These are phyloP conservation scores for Colletotrichum chlorophyti DNA, from an alignment of 2,329 filamentous ascomycete genomes.

Conservation along the genomic window DNA sequence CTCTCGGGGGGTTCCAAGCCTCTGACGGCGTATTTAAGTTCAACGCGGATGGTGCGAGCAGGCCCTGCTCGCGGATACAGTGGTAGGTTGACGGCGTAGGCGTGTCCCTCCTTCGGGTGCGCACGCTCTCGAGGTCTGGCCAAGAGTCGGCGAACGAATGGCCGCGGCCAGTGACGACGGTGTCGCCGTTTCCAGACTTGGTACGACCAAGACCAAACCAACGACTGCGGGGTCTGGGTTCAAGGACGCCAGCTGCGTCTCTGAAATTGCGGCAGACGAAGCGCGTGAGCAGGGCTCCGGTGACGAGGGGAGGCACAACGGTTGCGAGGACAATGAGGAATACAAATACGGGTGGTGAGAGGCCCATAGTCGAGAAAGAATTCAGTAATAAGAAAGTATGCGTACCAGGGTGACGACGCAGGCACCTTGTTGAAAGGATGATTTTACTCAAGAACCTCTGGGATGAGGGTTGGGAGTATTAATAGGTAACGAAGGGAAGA, in stretches of 20 bases:
- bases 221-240: constrained; percentile 2
- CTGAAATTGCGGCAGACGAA: constrained; percentile 23
- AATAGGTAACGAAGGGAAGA: too few relatives aligned
- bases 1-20: constrained; percentile 43
- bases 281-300: constrained; percentile 1
- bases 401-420: background rate
- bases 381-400: background rate
- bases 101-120: constrained; percentile 1
- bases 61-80: background rate
- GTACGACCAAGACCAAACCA: constrained; percentile 16
- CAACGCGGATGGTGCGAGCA: background rate
- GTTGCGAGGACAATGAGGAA: constrained; percentile 19
- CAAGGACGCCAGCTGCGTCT: constrained; percentile 17
- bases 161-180: background rate
- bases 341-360: constrained; percentile 8
- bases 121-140: constrained; percentile 40
- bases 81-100: constrained; percentile 4
- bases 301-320: background rate
- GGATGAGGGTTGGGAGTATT: too few relatives aligned
- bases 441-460: too few relatives aligned
- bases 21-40: background rate
- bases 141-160: constrained; percentile 38
- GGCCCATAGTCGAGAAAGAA: constrained; percentile 13
- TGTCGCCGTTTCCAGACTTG: background rate
- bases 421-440: background rate